Evolutionary conservation across 2,329 filamentous ascomycete species (phyloP), one percentile per base, ranked within the genome.

Genomic region (Colletotrichum chrysophilum): DNA sequence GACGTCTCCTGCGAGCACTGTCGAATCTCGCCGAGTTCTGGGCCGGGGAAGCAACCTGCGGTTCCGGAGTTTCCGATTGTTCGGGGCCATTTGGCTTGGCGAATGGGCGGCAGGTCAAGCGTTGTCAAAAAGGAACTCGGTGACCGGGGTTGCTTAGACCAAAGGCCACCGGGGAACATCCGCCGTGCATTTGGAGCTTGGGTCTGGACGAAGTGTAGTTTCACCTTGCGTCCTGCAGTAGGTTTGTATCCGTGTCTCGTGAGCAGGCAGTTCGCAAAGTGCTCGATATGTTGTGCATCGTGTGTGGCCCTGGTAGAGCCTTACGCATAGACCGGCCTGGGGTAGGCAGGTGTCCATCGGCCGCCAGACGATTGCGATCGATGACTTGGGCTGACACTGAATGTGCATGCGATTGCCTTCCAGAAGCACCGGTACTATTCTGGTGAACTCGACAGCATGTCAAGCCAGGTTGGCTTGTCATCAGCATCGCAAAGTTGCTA

Each of bases 71-170:
- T 73, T 68, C 74, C 64, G 74, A 73, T 26, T 55, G 74, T 69
- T 76, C 74, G 74, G 43, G 74, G 65, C 70, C 70, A 69, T 73
- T 48, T 28, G 58, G 34, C 74, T 75, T 64, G 73, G 73, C 73
- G 26, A 52, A 52, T 52, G 36, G 32, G 69, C 43, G 34, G 32
- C 55, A 70, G 52, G n/a, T 61, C 52, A 70, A 70, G 56, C 66
- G 32, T 55, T 38, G 21, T 68, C 66, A 64, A 68, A 69, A 73
- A 64, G 28, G 60, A 69, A 58, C 43, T 60, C 56, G 43, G 70
- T 74, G 70, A 66, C 74, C 43, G 36, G 70, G 74, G 28, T 74
- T 66, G 56, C 43, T 74, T 65, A 64, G 70, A 69, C 70, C n/a
- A 64, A 28, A 52, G 18, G 69, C 56, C 28, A 14, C 70, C 73